Base-by-base conservation (phyloP, 2,329 filamentous ascomycete genomes). In the Xylaria sp. region DNA sequence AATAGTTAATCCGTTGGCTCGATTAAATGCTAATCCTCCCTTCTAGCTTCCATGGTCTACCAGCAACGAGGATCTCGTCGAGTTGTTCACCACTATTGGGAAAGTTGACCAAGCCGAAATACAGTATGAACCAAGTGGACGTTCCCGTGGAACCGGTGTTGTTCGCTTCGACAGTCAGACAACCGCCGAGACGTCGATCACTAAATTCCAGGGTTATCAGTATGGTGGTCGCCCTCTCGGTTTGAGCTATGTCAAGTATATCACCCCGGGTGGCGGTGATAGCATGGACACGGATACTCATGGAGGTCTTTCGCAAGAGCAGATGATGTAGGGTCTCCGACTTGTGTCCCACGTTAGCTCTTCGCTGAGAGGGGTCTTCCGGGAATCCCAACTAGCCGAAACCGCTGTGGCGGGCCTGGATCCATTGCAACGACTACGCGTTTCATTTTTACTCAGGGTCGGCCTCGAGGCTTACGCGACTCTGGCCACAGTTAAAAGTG, bases 51-150 rank as follows among this genome's bases (percentile, higher is more conserved):
- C 96, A 13, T 99, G 96, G 96, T 98, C 96, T 32, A 99, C 96
- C 18, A 98, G 94, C 84, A 98, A 99, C 78, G 96, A 99, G 71
- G 96, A 99, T 81, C 85, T 99, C 29, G 90, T 98, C 66, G 96
- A 99, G 80, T 87, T 99, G 23, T 99, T 99, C 85, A 94, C 92
- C 21, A 99, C 96, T 12, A 99, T 99, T 77, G 96, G 96, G 72
- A 97, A 97, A 81, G 96, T 99, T 68, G 94, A 98, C 77, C 94
- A 96, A 76, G 96, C 96, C n/a, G 96, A 99, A 83, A 98, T 99
- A 66, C 96, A 99, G 82, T 98, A 99, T 78, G 96, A 99, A 81
- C 92, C 93, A 3, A 98, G 97, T 77, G 96, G 96, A 54, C 93
- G 96, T 75, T 99, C 96, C 69, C 92, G 94, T 72, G 96, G 96